Conservation (phyloP, 2,329 filamentous ascomycete species). For the Zelopaecilomyces penicillatus region DNA sequence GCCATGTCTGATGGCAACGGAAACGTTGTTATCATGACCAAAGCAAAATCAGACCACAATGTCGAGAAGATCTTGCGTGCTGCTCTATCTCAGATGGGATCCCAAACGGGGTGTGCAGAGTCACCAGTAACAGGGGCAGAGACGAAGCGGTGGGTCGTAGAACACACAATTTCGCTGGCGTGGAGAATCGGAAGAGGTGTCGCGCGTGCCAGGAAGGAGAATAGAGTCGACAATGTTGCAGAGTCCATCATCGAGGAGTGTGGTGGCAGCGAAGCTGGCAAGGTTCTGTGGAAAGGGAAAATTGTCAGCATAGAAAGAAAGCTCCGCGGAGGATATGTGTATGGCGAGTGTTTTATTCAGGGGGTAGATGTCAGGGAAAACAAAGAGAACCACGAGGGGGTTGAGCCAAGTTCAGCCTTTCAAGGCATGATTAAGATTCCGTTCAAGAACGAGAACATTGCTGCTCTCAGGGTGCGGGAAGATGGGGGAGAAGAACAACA, state of each 20-base stretch:
- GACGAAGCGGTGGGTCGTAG: conserved; percentile 42
- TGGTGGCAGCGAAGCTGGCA: conserved; percentile 43
- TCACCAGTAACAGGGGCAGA: conserved; percentile 40
- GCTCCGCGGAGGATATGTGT: conserved; percentile 48
- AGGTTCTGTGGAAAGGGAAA: conserved; percentile 55
- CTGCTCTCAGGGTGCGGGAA: conserved; percentile 34
- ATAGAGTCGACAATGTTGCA: conserved; percentile 44
- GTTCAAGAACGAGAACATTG: conserved; percentile 68
- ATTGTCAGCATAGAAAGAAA: conserved; percentile 52
- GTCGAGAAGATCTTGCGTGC: conserved; percentile 43
- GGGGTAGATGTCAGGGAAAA: conserved; percentile 33
- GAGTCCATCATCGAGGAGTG: conserved; percentile 51
- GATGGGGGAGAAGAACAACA: conserved; percentile 28
- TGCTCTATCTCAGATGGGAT: conserved; percentile 48
- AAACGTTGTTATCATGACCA: conserved; percentile 41
- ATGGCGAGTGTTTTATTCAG: conserved; percentile 51
- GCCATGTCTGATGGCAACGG: conserved; percentile 45
- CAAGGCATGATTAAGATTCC: conserved; percentile 51
- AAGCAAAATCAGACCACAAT: conserved; percentile 35
- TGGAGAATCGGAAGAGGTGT: conserved; percentile 56
- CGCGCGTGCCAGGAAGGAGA: conserved; percentile 38
- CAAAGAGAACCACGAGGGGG: conserved; percentile 6
- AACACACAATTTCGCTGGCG: conserved; percentile 43
- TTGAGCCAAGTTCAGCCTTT: conserved; percentile 16
- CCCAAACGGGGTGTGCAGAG: conserved; percentile 40